Evolutionary conservation across 2,329 filamentous ascomycete species (phyloP), one percentile per base, ranked within the genome.

Genomic region (Plectosphaerella cucumerina): DNA sequence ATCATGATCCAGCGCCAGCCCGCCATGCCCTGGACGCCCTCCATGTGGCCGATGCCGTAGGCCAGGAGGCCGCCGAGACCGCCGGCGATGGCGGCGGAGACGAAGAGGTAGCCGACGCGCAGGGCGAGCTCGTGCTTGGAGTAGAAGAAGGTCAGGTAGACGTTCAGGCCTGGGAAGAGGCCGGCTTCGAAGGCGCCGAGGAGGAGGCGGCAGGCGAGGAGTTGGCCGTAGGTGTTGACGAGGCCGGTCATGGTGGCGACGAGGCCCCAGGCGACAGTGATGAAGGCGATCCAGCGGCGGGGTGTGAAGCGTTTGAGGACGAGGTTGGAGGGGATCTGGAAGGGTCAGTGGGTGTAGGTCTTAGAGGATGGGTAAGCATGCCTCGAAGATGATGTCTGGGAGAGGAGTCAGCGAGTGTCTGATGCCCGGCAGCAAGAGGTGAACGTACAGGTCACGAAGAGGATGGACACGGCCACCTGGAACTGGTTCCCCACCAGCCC

Each of bases 1-100:
- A 84, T 81, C 74, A 91, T 78, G 50, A 90, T 84, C 76, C 85
- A 88, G 39, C 85, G 74, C 89, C 88, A 92, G 1, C 85, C 87
- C 31, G 73, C 70, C 59, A 84, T 73, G 1, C 85, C 87, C 0
- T 70, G 68, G 1, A 84, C 62, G 1, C 87, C 87, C 47, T 88
- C 84, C 80, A 92, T 83, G 60, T 85, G 81, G 0, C 86, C 85
- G 54, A 91, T 88, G 1, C 78, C 86, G 54, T 86, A 90, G 0
- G 88, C 88, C 15, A 92, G 71, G 14, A 92, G 69, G 0, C 89
- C 89, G 6, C 88, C 87, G 21, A 83, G 78, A 1, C 85, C 87
- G 3, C 88, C 88, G 0, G 87, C 86, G 4, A 89, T 72, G 2
- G 88, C 87, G 1, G 87, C 80, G 42, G 77, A 81, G 47, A 87